These are phyloP conservation scores for Ceratobasidium theobromae DNA, from an alignment of 1,284 basidiomycete genomes.

Conservation along the genomic window DNA sequence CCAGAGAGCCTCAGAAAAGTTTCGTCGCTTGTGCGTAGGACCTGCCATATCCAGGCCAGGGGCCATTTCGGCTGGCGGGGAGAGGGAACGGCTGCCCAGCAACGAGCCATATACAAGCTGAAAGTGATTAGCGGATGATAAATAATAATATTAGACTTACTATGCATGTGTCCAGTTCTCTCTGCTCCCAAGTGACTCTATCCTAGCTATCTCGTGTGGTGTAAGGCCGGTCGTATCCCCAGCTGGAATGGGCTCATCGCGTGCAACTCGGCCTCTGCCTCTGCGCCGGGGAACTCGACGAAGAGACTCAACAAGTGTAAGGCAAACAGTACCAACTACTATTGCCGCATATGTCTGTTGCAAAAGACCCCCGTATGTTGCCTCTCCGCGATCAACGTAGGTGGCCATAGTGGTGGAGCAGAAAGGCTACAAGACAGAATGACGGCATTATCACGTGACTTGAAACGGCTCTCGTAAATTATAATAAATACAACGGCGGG, in stretches of 20 bases:
- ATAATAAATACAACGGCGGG: no score
- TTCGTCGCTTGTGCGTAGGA: constrained; percentile 61
- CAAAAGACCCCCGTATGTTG: constrained; percentile 22
- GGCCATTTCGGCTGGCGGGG: constrained; percentile 55
- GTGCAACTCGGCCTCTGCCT: constrained; percentile 12
- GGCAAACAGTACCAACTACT: constrained; percentile 5
- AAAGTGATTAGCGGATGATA: background rate
- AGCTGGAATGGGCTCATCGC: constrained; percentile 4
- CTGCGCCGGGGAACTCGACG: constrained; percentile 24
- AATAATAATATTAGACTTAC: background rate
- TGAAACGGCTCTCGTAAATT: no score
- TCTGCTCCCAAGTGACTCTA: constrained; percentile 9
- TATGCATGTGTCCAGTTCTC: constrained; percentile 31
- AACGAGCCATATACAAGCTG: constrained; percentile 30
- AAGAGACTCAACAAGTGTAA: constrained; percentile 22
- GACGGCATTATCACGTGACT: no score
- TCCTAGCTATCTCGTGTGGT: background rate
- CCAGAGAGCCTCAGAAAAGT: constrained; percentile 70
- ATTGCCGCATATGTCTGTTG: constrained; percentile 30
- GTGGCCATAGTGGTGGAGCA: no score
- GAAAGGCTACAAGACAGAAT: no score
- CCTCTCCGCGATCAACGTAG: constrained; percentile 9
- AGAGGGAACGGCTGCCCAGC: constrained; percentile 39
- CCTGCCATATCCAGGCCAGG: constrained; percentile 70
- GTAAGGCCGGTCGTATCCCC: constrained; percentile 3